Percentiles rank a stretch among this genome's conserved stretches.
Evolutionary conservation across 2,329 filamentous ascomycete genomes (phyloP).

Genomic region (Aspergillus neotritici): DNA sequence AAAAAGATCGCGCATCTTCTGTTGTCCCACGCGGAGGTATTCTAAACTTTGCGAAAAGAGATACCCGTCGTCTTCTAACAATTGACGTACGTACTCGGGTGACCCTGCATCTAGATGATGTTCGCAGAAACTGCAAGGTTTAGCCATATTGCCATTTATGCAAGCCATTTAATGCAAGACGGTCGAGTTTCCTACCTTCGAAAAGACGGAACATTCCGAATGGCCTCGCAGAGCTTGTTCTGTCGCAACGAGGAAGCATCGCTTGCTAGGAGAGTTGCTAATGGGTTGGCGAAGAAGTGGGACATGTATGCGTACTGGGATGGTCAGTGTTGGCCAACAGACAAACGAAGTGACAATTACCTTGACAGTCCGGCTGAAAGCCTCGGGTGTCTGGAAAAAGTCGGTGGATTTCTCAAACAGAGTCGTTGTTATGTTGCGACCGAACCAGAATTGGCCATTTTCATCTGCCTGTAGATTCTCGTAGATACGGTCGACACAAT

Average conservation of each 20-base stretch:
- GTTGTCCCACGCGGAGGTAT: conserved; percentile 37
- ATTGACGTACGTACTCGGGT: conserved; percentile 31
- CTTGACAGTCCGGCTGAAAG: conserved; percentile 49
- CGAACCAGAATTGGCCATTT: conserved; percentile 45
- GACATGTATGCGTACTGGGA: conserved; percentile 58
- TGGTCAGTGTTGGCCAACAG: conserved; percentile 15
- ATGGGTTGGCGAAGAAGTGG: conserved; percentile 57
- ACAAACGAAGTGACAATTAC: conserved; percentile 21
- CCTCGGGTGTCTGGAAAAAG: conserved; percentile 55
- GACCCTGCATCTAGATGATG: conserved; percentile 36
- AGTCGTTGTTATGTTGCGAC: conserved; percentile 47
- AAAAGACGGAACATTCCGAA: conserved; percentile 55
- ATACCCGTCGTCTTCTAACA: conserved; percentile 47
- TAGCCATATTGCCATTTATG: conserved; percentile 6
- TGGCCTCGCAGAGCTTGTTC: conserved; percentile 47
- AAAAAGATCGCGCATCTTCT: conserved; percentile 35
- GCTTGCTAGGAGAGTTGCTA: conserved; percentile 47
- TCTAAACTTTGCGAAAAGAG: conserved; percentile 41
- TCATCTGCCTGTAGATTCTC: conserved; percentile 31
- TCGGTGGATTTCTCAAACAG: conserved; percentile 54
- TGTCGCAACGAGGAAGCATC: conserved; percentile 21
- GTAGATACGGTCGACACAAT: conserved; percentile 41
- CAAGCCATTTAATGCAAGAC: too few relatives aligned
- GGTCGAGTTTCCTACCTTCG: conserved; percentile 31
- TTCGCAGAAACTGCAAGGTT: conserved; percentile 35